Base-by-base conservation (phyloP, 208 protist genomes). In the Angomonas ambiguus region DNA sequence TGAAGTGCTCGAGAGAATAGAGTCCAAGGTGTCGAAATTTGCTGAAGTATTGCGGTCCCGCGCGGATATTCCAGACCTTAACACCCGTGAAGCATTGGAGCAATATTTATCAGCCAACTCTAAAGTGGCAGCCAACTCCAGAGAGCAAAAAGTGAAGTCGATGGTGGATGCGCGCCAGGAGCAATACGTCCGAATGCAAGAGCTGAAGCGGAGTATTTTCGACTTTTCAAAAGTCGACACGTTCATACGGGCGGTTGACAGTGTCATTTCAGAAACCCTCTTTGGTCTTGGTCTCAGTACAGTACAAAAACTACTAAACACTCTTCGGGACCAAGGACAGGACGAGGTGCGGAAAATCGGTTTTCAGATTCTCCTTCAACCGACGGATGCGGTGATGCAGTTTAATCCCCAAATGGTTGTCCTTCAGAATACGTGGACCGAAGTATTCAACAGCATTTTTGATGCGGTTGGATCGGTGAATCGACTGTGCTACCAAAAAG, bases 81-180 rank as follows among this genome's bases (percentile, higher is more conserved):
- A 91, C 72, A 96, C 92, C 2, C 82, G 80, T 25, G 90, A 96
- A 34, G 90, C 90, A 1, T 81, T 98, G 8, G 89, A 96, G 59
- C 91, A 96, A 64, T 97, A 96, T 67, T 59, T 97, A 28, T 88
- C 93, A 24, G 85, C 89, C 0, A 93, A 91, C 64, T 83, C 85
- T 11, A 64, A 48, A 8, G 79, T 72, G 5, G 69, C 70, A 51
- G 81, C 75, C 51, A 45, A 73, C 72, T 41, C 58, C 66, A 13
- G 27, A 67, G n/a, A 76, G 79, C 20, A 72, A 60, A 93, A 94
- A 67, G 84, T 81, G 28, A 96, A 97, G 53, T 96, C 91, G 0
- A 98, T 98, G 95, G 80, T 93, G 16, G 89, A 97, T n/a, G 85
- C 88, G 8, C 81, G 86, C 30, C 65, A 84, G 28, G 95, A 97